These are phyloP conservation scores for Raffaelea arxii DNA, from an alignment of 2,329 filamentous ascomycete species.

Conservation along the genomic window DNA sequence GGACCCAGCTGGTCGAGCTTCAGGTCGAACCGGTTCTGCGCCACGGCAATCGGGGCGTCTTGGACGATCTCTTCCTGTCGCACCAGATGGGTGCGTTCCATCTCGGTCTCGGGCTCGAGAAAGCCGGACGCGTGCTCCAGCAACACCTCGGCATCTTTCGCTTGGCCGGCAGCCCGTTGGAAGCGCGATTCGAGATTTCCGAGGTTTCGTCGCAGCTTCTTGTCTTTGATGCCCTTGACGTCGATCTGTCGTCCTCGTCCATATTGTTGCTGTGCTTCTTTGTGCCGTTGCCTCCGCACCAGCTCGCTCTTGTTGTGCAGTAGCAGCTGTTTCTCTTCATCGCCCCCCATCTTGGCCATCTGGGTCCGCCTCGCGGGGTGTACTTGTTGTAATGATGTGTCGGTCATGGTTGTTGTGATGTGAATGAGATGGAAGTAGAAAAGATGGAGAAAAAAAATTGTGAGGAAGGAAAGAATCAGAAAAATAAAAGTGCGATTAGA, in stretches of 20 bases:
- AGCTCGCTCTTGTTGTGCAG: slow-evolving; percentile 42
- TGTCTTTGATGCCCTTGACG: slow-evolving; percentile 68
- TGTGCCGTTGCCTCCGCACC: slow-evolving; percentile 40
- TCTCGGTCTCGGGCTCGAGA: slow-evolving; percentile 75
- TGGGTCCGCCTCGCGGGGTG: background rate
- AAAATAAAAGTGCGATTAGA: background rate
- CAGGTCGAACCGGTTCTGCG: slow-evolving; percentile 87
- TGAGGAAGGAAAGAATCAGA: slow-evolving; percentile 3
- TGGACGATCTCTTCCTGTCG: slow-evolving; percentile 75
- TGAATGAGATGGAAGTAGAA: background rate
- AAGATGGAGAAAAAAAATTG: slow-evolving; percentile 4
- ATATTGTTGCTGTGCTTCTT: slow-evolving; percentile 65
- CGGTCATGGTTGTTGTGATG: slow-evolving; percentile 5
- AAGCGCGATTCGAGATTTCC: slow-evolving; percentile 73
- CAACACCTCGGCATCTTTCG: slow-evolving; percentile 92
- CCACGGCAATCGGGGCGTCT: slow-evolving; percentile 70
- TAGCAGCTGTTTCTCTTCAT: slow-evolving; percentile 39
- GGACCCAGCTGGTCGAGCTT: slow-evolving; percentile 75
- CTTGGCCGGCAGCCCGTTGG: slow-evolving; percentile 68
- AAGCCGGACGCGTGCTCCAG: slow-evolving; percentile 81
- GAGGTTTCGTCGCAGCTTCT: slow-evolving; percentile 77
- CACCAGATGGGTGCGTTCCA: slow-evolving; percentile 89
- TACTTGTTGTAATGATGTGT: background rate
- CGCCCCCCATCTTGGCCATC: slow-evolving; percentile 15
- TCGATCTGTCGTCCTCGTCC: slow-evolving; percentile 66